Evolutionary conservation across 176 grass and related monocot species (phyloP).

Genomic region (Ensete glaucum): DNA sequence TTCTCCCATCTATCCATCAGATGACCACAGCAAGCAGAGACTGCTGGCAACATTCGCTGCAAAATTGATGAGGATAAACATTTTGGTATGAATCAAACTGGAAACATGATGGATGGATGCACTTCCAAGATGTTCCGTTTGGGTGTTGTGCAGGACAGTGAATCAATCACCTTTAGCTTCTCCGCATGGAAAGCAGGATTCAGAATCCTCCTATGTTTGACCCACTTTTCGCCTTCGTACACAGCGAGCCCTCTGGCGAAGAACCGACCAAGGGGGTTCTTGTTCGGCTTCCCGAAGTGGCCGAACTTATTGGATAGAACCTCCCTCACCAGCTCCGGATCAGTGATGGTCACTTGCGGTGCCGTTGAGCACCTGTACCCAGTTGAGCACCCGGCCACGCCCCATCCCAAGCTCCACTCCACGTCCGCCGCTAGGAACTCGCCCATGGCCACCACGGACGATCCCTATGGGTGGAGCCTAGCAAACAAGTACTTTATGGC

Average conservation of each 20-base stretch:
- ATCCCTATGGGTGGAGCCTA: no score
- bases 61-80: not conserved
- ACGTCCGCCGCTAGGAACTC: no score
- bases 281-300: conserved; percentile 22
- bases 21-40: conserved; percentile 9
- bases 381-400: conserved; percentile 11
- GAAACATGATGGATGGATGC: not conserved
- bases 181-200: conserved; percentile 22
- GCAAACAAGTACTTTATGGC: no score
- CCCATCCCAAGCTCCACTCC: not conserved
- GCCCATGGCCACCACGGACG: no score
- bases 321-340: conserved; percentile 34
- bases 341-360: conserved; percentile 31
- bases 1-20: conserved; percentile 8
- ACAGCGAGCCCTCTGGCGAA: not conserved
- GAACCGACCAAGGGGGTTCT: not conserved
- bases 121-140: no score
- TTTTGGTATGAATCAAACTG: not conserved
- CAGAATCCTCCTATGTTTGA: conserved; percentile 16
- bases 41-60: conserved; percentile 6
- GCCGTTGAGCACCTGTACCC: conserved; percentile 36
- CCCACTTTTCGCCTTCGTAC: conserved; percentile 19
- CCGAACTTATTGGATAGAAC: conserved; percentile 35
- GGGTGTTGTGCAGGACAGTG: no score
- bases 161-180: conserved; percentile 12